Conservation (phyloP, 1,139 yeast species). For the Pichia cactophila region DNA sequence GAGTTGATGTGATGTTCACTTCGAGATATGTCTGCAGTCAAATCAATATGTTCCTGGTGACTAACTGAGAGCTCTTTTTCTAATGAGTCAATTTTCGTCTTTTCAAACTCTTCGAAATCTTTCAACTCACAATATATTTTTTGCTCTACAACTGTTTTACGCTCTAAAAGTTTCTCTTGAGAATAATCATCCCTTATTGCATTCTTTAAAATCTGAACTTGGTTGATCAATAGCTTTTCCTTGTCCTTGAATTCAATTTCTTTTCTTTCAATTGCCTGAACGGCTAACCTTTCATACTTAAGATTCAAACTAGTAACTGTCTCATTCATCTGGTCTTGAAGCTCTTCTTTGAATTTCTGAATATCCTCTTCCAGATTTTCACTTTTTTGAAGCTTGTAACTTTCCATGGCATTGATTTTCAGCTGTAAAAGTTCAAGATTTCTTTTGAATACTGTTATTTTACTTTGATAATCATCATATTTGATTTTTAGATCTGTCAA, state of each 20-base stretch:
- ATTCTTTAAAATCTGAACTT: conserved; percentile 6
- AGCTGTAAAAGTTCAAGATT: conserved; percentile 15
- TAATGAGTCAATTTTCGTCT: not conserved
- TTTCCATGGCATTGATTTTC: conserved; percentile 9
- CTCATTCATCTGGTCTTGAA: conserved; percentile 13
- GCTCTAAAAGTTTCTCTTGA: not conserved
- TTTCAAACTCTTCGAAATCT: conserved; percentile 1
- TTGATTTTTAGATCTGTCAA: conserved; percentile 11
- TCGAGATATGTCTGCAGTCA: conserved; percentile 1
- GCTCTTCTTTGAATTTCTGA: conserved; percentile 12
- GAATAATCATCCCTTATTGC: conserved; percentile 1
- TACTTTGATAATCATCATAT: conserved; percentile 20
- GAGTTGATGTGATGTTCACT: not conserved
- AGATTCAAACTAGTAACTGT: conserved; percentile 15
- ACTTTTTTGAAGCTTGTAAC: conserved; percentile 6
- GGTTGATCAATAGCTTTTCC: conserved; percentile 7
- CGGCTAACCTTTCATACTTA: conserved; percentile 16
- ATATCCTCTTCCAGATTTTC: conserved; percentile 11
- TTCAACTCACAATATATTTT: conserved; percentile 1
- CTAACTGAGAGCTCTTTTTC: not conserved
- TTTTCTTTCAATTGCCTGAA: conserved; percentile 9
- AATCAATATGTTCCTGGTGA: not conserved
- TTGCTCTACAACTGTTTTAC: not conserved
- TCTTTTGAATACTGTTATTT: conserved; percentile 16
- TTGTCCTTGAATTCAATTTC: conserved; percentile 7